Conservation (phyloP, 441 rosid species). For the Caryocar brasiliense region DNA sequence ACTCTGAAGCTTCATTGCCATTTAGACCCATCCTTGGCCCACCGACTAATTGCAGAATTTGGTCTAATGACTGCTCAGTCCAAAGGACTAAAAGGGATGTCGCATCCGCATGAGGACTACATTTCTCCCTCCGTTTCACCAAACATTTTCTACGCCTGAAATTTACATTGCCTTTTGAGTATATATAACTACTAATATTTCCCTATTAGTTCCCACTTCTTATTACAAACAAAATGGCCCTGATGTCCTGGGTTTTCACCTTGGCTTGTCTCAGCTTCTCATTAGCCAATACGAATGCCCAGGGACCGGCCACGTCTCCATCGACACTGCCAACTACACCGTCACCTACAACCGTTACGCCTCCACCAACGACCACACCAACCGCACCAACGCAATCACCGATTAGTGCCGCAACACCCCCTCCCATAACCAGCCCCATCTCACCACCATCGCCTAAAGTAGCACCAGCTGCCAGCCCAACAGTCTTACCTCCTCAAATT, state of each 20-base stretch:
- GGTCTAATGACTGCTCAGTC: slow-evolving; percentile 7
- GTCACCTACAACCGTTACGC: slow-evolving; percentile 20
- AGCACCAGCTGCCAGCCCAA: slow-evolving; percentile 50
- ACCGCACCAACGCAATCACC: slow-evolving; percentile 29
- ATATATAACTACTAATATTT: slow-evolving; percentile 21
- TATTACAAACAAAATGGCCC: slow-evolving; percentile 39
- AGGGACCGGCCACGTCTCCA: slow-evolving; percentile 70
- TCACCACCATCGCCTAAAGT: slow-evolving; percentile 44
- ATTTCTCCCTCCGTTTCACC: slow-evolving; percentile 49
- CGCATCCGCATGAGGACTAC: slow-evolving; percentile 32
- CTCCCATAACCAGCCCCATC: slow-evolving; percentile 26
- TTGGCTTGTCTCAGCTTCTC: slow-evolving; percentile 33
- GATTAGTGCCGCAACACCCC: slow-evolving; percentile 28
- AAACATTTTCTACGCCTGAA: slow-evolving; percentile 22
- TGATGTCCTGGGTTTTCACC: slow-evolving; percentile 23
- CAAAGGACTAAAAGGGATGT: slow-evolving; percentile 43
- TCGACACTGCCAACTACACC: slow-evolving; percentile 20
- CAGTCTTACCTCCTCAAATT: slow-evolving; percentile 20
- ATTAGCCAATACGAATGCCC: slow-evolving; percentile 36
- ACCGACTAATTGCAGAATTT: not conserved
- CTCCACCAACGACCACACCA: slow-evolving; percentile 26
- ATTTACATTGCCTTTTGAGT: not conserved
- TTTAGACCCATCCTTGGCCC: slow-evolving; percentile 2
- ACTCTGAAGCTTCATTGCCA: not conserved
- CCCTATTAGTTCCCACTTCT: slow-evolving; percentile 9